A percentile compares a stretch with the other conserved stretches of the same genome.
Conservation (phyloP, 2,329 filamentous ascomycete species). For the Aspergillus sp. region DNA sequence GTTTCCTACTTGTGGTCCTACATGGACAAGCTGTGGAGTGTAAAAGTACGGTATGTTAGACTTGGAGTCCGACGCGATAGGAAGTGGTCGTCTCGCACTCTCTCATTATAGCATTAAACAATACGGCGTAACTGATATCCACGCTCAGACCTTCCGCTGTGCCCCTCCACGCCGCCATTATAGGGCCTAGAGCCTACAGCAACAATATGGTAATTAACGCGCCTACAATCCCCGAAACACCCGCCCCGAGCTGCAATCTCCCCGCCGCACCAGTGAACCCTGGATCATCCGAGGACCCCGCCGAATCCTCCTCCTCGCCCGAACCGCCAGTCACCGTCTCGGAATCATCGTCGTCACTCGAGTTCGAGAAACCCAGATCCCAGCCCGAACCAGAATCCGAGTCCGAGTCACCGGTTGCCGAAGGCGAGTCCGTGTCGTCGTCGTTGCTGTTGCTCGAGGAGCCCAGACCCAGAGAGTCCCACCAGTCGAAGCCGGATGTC, state of each 20-base stretch:
- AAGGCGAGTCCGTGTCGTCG: not conserved
- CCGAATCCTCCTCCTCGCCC: not conserved
- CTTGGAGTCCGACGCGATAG: not conserved
- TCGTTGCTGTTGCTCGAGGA: not conserved
- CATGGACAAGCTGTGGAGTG: not conserved
- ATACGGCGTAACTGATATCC: not conserved
- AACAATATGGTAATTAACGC: not conserved
- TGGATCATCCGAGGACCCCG: not conserved
- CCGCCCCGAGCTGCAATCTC: not conserved
- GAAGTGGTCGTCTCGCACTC: not conserved
- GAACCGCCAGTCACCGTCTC: not conserved
- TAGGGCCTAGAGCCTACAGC: not conserved
- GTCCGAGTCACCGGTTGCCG: not conserved
- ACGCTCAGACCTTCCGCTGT: not conserved
- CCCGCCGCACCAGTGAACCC: not conserved
- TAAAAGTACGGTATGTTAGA: not conserved
- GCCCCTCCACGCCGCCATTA: not conserved
- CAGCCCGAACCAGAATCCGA: not conserved
- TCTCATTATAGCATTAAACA: not conserved
- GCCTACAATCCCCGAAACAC: not conserved
- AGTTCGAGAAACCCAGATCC: not conserved
- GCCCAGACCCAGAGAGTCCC: not conserved
- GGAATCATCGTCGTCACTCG: not conserved
- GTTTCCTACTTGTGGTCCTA: not conserved
- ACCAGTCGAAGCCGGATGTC: not conserved